A percentile compares a stretch with the other conserved stretches of the same genome.
Evolutionary conservation across 2,329 filamentous ascomycete genomes (phyloP).

Genomic region (Fusarium luffae): DNA sequence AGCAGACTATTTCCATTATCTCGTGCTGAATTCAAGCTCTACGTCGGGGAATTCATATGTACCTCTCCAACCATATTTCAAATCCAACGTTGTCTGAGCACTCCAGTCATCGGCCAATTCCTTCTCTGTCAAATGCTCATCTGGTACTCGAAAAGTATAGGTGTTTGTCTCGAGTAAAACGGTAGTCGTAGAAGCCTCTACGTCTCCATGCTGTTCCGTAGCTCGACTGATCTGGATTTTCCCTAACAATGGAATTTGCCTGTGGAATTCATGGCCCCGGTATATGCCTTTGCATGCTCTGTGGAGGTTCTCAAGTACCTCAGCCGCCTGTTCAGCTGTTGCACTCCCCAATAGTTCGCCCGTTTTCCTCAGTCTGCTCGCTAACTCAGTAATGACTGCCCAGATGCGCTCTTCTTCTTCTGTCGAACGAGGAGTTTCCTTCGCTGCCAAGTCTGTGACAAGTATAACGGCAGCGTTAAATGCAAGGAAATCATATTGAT

Average conservation of each 20-base stretch:
- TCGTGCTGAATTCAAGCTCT: no score
- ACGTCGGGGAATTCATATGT: slow-evolving; percentile 2
- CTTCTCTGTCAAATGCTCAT: neutral
- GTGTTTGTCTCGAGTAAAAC: slow-evolving; percentile 17
- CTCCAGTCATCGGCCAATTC: slow-evolving; percentile 28
- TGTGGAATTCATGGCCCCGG: slow-evolving; percentile 1
- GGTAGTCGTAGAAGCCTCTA: neutral
- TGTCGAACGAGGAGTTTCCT: neutral
- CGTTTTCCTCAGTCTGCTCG: neutral
- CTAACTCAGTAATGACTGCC: neutral
- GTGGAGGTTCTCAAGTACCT: slow-evolving; percentile 17
- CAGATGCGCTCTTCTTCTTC: slow-evolving; percentile 15
- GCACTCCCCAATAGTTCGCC: neutral
- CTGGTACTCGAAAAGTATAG: slow-evolving; percentile 3
- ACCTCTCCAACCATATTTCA: slow-evolving; percentile 14
- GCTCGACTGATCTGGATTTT: slow-evolving; percentile 7
- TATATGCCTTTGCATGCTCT: slow-evolving; percentile 5
- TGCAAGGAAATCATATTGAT: slow-evolving; percentile 59
- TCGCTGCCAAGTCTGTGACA: slow-evolving; percentile 53
- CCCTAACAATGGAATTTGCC: slow-evolving; percentile 31
- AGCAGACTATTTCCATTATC: no score
- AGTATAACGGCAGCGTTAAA: slow-evolving; percentile 59
- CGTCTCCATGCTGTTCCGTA: neutral
- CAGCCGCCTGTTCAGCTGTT: slow-evolving; percentile 10
- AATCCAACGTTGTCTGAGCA: neutral